Base-by-base conservation (phyloP, 495 filamentous ascomycete genomes). In the Lophiostoma macrostomum region DNA sequence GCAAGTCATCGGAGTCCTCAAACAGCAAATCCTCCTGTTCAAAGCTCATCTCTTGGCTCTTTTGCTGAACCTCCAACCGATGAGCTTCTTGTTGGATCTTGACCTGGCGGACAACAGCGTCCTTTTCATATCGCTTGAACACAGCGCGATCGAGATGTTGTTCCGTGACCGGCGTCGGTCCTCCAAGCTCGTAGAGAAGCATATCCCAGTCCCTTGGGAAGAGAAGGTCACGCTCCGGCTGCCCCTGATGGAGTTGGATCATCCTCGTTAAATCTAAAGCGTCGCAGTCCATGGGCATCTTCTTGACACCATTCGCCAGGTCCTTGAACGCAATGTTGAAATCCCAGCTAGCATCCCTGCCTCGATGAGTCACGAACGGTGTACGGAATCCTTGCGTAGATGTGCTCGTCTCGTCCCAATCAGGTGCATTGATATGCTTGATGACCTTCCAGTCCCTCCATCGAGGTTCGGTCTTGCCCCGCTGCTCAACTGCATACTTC, bases 201-300 rank as follows among this genome's bases (percentile, higher is more conserved):
- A 28, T 1, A 25, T 47, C 40, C 22, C 30, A 59, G n/a, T 59
- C 30, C 14, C 35, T 18, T 5, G 55, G 55, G 29, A 53, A 59
- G 7, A 29, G n/a, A 27, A 23, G 42, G 2, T 29, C 27, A 34
- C 47, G 32, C 4, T 52, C 18, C 16, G 22, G 47, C 42, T 59
- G 45, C 5, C n/a, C 13, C 22, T 6, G 0, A n/a, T 16, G 13
- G 31, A 47, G 35, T 20, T 40, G 5, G 16, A 59, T 22, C 12
- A 39, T 47, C 12, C 40, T 39, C 1, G 55, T 59, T 12, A 59
- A 34, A 28, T 59, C 55, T 8, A 59, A 35, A 0, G 48, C 55
- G 19, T 59, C 48, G 23, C 14, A 18, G n/a, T 42, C 55, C 19
- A 14, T 22, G 5, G 55, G 55, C n/a, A 40, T n/a, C 13, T 45